Conservation (phyloP, 2,329 filamentous ascomycete species). For the Fonsecaea multimorphosa region DNA sequence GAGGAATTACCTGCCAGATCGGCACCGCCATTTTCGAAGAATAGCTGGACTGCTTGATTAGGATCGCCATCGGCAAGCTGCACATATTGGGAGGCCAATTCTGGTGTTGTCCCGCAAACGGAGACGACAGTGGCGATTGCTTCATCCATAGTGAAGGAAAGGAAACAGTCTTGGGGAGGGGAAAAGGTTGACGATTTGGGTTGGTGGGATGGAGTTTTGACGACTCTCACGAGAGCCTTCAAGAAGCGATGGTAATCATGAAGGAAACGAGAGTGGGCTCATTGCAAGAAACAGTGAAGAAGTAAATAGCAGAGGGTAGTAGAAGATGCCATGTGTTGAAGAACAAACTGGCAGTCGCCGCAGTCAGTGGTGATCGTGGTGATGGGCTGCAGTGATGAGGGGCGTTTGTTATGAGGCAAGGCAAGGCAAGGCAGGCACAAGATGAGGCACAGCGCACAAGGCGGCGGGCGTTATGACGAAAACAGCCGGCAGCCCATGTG, state of each 20-base stretch:
- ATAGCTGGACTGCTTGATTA: constrained; percentile 85
- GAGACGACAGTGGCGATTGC: constrained; percentile 75
- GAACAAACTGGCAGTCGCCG: constrained; percentile 9
- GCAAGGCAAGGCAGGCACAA: constrained; percentile 8
- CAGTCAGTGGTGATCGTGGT: not conserved
- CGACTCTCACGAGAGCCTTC: constrained; percentile 21
- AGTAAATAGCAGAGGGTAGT: constrained; percentile 1
- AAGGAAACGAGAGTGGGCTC: not conserved
- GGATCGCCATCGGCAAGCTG: constrained; percentile 83
- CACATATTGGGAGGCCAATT: constrained; percentile 81
- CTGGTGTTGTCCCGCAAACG: constrained; percentile 77
- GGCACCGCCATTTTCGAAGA: constrained; percentile 81
- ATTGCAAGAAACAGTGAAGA: constrained; percentile 7
- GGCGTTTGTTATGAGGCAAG: constrained; percentile 5
- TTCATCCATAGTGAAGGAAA: constrained; percentile 64
- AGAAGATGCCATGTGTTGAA: constrained; percentile 18
- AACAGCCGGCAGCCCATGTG: constrained; percentile 13
- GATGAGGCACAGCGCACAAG: constrained; percentile 10
- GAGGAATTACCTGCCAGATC: constrained; percentile 58
- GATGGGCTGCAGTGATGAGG: too few species aligned
- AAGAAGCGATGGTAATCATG: constrained; percentile 14
- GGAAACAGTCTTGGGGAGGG: constrained; percentile 1
- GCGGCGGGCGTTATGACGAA: constrained; percentile 26
- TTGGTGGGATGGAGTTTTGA: constrained; percentile 5
- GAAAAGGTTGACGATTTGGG: not conserved